Evolutionary conservation across 176 grass and related monocot genomes (phyloP).

Genomic region (Raddia guianensis): DNA sequence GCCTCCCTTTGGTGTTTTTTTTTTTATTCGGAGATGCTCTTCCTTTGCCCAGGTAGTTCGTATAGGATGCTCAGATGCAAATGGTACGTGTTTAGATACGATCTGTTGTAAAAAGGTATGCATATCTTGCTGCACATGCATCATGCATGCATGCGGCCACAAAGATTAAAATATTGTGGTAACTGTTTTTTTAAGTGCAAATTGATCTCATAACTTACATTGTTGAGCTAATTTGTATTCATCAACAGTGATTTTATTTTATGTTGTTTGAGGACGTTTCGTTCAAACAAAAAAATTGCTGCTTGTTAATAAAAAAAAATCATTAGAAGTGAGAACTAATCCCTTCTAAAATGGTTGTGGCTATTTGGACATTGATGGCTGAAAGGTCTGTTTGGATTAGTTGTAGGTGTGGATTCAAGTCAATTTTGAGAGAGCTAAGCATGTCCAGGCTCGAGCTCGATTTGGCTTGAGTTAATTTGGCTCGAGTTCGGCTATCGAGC

Average conservation of each 20-base stretch:
- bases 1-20: not conserved
- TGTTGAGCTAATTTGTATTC: not conserved
- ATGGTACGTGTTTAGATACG: not conserved
- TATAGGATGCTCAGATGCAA: not conserved
- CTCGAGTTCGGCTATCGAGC: too few species aligned
- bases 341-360: too few species aligned
- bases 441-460: too few species aligned
- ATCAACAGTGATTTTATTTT: not conserved
- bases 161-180: not conserved
- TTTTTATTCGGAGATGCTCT: not conserved
- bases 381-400: too few species aligned
- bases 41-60: not conserved
- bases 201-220: not conserved
- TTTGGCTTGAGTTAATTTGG: too few species aligned
- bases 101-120: not conserved
- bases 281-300: not conserved
- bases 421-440: too few species aligned
- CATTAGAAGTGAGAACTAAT: not conserved
- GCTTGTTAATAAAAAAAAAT: not conserved
- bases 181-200: not conserved
- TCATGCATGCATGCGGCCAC: not conserved
- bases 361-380: too few species aligned
- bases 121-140: not conserved
- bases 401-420: too few species aligned
- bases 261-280: not conserved